A percentile compares a stretch with the other conserved stretches of the same genome.
phyloP scores from a whole-genome alignment of 2,329 filamentous ascomycete genomes.

The Dactylonectria estremocensis region DNA sequence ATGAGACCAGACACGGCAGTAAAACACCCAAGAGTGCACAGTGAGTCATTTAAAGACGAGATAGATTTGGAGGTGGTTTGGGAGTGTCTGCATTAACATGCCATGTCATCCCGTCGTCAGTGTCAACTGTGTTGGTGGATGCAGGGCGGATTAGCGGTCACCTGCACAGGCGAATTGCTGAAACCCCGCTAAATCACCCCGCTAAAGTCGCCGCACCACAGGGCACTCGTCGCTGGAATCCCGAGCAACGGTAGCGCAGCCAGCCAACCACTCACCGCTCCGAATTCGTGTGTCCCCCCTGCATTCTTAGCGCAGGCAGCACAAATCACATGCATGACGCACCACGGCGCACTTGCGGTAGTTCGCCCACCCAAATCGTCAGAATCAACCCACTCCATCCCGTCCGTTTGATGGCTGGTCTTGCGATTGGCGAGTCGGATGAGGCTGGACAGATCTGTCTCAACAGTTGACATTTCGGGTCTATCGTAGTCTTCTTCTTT shows the following conservation, averaged over 20 bases:
- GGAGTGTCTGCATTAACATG: neutral
- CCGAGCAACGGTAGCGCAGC: too few species aligned
- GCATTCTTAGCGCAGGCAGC: neutral
- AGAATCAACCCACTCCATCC: slow-evolving; percentile 36
- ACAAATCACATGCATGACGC: slow-evolving; percentile 11
- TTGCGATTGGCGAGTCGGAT: slow-evolving; percentile 45
- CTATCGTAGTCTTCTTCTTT: neutral
- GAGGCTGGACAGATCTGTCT: slow-evolving; percentile 19
- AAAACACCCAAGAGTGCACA: neutral
- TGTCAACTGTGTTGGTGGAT: neutral
- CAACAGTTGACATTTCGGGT: neutral
- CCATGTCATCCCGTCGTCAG: neutral
- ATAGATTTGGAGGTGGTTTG: neutral
- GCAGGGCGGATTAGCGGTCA: neutral
- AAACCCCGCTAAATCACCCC: slow-evolving; percentile 1
- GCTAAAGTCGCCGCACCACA: neutral
- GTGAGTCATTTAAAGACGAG: neutral
- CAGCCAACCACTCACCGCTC: too few species aligned
- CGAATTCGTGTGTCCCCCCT: neutral
- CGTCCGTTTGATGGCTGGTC: slow-evolving; percentile 25
- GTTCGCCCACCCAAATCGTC: slow-evolving; percentile 1
- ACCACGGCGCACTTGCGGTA: neutral
- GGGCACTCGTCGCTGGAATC: neutral
- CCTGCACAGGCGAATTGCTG: neutral
- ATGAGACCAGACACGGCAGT: too few species aligned